phyloP scores from a whole-genome alignment of 208 protist genomes.

The Wallacemonas rigidus region DNA sequence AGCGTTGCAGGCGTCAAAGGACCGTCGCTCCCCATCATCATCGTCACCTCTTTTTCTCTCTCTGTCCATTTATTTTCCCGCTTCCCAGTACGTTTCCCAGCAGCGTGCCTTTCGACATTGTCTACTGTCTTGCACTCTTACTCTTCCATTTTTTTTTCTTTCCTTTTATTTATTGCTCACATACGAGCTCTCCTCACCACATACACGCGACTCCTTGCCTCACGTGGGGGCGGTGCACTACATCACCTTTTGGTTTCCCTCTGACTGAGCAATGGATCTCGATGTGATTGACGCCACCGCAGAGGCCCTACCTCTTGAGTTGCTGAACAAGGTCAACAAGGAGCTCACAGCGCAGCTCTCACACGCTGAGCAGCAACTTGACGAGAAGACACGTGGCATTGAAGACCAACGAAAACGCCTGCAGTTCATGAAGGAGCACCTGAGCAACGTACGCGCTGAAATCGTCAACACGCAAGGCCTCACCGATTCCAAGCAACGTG shows the following conservation, averaged over 20 bases:
- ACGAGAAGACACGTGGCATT: conserved; percentile 52
- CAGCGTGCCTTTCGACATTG: background rate
- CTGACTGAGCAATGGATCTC: conserved; percentile 32
- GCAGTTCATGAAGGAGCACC: conserved; percentile 90
- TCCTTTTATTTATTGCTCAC: background rate
- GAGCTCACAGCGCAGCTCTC: conserved; percentile 85
- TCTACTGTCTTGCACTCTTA: background rate
- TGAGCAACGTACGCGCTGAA: conserved; percentile 89
- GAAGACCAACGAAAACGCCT: conserved; percentile 84
- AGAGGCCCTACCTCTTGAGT: conserved; percentile 80
- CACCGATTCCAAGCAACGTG: conserved; percentile 84
- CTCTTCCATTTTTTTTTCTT: background rate
- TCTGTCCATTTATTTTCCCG: background rate
- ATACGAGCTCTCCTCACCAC: background rate
- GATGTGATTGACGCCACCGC: conserved; percentile 80
- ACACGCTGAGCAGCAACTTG: conserved; percentile 58
- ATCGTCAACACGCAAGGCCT: conserved; percentile 90
- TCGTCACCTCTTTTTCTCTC: background rate
- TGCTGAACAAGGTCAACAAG: conserved; percentile 88
- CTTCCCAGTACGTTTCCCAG: background rate
- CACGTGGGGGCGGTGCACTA: no score
- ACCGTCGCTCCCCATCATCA: no score
- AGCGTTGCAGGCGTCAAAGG: no score
- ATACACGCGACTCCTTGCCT: background rate
- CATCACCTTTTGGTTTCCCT: background rate